Base-by-base conservation (phyloP, 2,329 filamentous ascomycete species). In the Fusarium pseudocircinatum region DNA sequence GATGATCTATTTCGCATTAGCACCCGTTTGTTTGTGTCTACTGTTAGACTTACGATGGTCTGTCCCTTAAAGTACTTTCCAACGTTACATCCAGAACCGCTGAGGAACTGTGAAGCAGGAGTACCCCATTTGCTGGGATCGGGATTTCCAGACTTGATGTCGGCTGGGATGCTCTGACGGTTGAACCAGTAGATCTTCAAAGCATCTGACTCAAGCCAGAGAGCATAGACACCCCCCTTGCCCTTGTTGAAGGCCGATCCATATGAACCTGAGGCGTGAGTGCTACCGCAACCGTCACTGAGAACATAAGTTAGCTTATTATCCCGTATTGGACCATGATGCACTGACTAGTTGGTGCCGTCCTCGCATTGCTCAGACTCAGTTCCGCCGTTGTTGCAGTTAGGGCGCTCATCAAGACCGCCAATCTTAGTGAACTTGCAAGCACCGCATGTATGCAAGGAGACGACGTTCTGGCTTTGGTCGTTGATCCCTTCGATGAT, bases 171-270 rank as follows among this genome's bases (percentile, higher is more conserved):
- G 16, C 79, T 79, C 57, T 80, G 79, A 47, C 92, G 90, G 0
- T 89, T 85, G 82, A 95, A 97, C 85, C 93, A 94, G 87, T 90
- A 97, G 68, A 96, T 86, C 40, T 86, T 87, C 80, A 97, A 94
- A 58, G 85, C 86, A 1, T 86, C 77, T 30, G 86, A 84, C 7
- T 91, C 92, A 90, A 94, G 95, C 80, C 93, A 89, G 64, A 91
- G 87, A 13, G 89, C 91, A 74, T 91, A 93, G 36, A 93, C 84
- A 28, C 91, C 92, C 16, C 92, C 92, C 13, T 87, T 86, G 22
- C 80, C 85, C 10, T 68, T 36, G 42, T 54, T 62, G n/a, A 68
- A 68, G 2, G 47, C 42, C 14, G 42, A 62, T 3, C 63, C 63
- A n/a, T 67, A 67, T 2, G 63, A 68, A 8, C 52, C 63, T 10